Conservation (phyloP, 768 basidiomycete genomes). For the Boletus rubescentipes region DNA sequence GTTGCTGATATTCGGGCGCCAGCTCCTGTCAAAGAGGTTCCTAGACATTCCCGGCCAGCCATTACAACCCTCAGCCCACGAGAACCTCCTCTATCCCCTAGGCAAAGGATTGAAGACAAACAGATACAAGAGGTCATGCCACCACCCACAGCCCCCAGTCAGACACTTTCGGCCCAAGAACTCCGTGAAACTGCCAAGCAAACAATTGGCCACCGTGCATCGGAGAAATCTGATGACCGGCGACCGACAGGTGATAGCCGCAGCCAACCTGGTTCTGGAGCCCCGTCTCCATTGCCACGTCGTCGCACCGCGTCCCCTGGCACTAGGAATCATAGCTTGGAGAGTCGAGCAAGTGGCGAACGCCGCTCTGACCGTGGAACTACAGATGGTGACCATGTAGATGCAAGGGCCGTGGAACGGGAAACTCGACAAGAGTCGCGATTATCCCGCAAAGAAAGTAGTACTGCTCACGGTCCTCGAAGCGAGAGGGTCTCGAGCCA, state of each 20-base stretch:
- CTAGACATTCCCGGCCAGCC: constrained; percentile 18
- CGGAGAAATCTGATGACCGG: constrained; percentile 43
- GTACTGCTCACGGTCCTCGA: constrained; percentile 53
- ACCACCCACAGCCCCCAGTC: constrained; percentile 75
- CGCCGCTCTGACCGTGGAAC: constrained; percentile 54
- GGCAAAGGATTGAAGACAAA: constrained; percentile 43
- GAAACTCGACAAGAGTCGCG: constrained; percentile 48
- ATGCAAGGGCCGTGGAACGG: constrained; percentile 55
- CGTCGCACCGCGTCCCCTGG: constrained; percentile 65
- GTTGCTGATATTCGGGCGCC: constrained; percentile 19
- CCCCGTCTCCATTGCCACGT: constrained; percentile 53
- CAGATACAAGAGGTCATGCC: constrained; percentile 56
- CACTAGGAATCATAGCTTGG: constrained; percentile 66
- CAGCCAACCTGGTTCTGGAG: constrained; percentile 49
- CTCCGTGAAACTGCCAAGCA: constrained; percentile 79
- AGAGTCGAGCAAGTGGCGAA: constrained; percentile 71
- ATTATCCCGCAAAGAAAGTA: constrained; percentile 41
- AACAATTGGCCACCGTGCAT: constrained; percentile 42
- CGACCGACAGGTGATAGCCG: constrained; percentile 38
- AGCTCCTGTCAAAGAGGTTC: constrained; percentile 17
- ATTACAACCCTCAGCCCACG: constrained; percentile 24
- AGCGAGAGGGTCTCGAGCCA: constrained; percentile 48
- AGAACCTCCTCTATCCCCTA: constrained; percentile 41
- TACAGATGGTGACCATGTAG: constrained; percentile 43
- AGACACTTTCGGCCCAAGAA: constrained; percentile 76